Percentiles rank a stretch among this genome's conserved stretches.
Conservation (phyloP, 1,284 basidiomycete genomes). For the Cystobasidium sp. region DNA sequence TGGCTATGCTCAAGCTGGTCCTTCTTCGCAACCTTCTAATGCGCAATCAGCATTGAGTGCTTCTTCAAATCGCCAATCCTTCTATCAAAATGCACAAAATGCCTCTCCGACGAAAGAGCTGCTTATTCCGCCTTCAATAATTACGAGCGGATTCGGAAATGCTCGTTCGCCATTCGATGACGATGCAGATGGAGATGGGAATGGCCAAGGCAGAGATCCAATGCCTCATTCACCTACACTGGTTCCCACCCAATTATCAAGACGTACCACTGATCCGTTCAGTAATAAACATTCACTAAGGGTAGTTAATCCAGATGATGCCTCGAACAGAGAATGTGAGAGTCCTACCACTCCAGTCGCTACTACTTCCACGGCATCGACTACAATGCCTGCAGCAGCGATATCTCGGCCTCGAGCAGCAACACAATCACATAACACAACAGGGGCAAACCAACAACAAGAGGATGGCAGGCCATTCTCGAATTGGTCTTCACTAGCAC, state of each 20-base stretch:
- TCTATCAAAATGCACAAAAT: slow-evolving; percentile 8
- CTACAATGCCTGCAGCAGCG: background rate
- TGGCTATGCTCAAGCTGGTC: background rate
- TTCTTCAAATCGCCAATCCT: background rate
- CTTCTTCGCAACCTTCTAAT: background rate
- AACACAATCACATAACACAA: background rate
- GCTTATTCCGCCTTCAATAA: slow-evolving; percentile 8
- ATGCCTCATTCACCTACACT: slow-evolving; percentile 41
- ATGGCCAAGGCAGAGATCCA: background rate
- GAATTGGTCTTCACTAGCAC: slow-evolving; percentile 16
- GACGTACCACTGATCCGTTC: slow-evolving; percentile 42
- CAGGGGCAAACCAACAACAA: background rate
- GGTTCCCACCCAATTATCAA: slow-evolving; percentile 7
- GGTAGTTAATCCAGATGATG: slow-evolving; percentile 35
- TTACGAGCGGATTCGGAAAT: background rate
- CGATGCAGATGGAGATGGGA: background rate
- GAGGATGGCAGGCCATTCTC: slow-evolving; percentile 25
- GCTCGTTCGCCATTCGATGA: background rate
- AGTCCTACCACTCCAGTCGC: background rate
- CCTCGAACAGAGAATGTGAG: background rate
- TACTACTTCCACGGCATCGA: background rate
- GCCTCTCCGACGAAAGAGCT: slow-evolving; percentile 22
- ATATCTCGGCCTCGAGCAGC: background rate
- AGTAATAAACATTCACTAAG: slow-evolving; percentile 33
- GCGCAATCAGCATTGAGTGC: background rate